Base-by-base conservation (phyloP, 192 early-diverging fungal species). In the Spizellomyces punctatus region DNA sequence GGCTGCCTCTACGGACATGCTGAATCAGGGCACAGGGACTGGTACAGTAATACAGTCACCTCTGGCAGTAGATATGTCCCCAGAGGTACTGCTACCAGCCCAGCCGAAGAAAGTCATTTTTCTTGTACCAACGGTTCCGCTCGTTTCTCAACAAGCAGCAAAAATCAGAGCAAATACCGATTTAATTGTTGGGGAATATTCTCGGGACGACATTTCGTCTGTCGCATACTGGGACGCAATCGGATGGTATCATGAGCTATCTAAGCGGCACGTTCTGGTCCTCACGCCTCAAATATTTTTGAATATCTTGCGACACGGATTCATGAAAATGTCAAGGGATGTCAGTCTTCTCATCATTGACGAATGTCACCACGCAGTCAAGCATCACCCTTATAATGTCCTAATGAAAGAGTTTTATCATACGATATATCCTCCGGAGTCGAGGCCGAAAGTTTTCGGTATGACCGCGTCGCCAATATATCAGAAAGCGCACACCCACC, bases 391-490 rank as follows among this genome's bases (percentile, higher is more conserved):
- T 0, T 95, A 91, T 76, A 81, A 87, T 65, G 64, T 89, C 9
- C 88, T 96, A 46, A 94, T 96, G 92, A 83, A 82, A 56, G 89
- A 93, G 63, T 93, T 94, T 73, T 98, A 96, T 74, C 78, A 85
- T 63, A 74, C 78, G 12, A 78, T 83, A 12, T 78, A 81, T 0
- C 68, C 66, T 0, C 60, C 60, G 6, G 63, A 78, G 8, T 17
- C 89, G 87, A 77, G 87, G 36, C 95, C 95, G 8, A 90, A 90
- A 63, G 82, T 98, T 0, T 94, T 98, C 78, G 92, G 94, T 1
- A 95, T 97, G 92, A 95, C 94, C 0, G 94, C 96, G 0, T 96
- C 93, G 21, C 95, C 96, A 6, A 85, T 92, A 41, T 77, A 86
- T 41, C 77, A 77, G 66, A 50, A 63, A 48, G 63, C 64, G 5